Percentiles rank a stretch among this genome's conserved stretches.
Conservation (phyloP, 495 filamentous ascomycete genomes). For the Aspergillus campestris region DNA sequence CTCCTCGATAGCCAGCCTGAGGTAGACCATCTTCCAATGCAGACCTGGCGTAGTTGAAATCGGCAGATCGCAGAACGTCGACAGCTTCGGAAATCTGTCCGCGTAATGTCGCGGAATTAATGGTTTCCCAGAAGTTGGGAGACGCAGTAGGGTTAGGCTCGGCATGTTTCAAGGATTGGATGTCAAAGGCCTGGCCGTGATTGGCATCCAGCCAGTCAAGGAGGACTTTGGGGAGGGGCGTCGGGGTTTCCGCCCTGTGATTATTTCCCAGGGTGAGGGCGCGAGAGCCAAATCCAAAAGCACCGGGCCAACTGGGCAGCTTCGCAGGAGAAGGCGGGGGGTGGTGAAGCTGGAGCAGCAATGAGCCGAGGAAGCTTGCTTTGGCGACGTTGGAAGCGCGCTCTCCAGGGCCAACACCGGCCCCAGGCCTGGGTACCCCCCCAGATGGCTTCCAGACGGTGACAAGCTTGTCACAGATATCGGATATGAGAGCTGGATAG, state of each 20-base stretch:
- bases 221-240: constrained; percentile 61
- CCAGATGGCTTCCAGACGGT: constrained; percentile 49
- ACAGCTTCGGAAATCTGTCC: constrained; percentile 58
- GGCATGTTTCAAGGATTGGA: constrained; percentile 49
- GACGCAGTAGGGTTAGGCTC: constrained; percentile 66
- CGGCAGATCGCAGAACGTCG: constrained; percentile 56
- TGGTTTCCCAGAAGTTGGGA: constrained; percentile 67
- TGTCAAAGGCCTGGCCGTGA: constrained; percentile 52
- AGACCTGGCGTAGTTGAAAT: constrained; percentile 62
- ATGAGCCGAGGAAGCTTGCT: constrained; percentile 60
- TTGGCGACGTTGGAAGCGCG: constrained; percentile 53
- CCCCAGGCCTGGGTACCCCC: constrained; percentile 34
- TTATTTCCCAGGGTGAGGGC: constrained; percentile 23
- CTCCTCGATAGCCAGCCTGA: constrained; percentile 57
- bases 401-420: constrained; percentile 54
- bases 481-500: constrained; percentile 46
- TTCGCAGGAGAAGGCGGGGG: constrained; percentile 37
- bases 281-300: constrained; percentile 16
- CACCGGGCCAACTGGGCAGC: constrained; percentile 16
- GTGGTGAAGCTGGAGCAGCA: constrained; percentile 69
- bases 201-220: constrained; percentile 69
- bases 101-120: constrained; percentile 59
- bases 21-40: constrained; percentile 48
- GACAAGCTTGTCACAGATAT: constrained; percentile 45
- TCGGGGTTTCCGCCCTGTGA: constrained; percentile 29